Evolutionary conservation across 495 filamentous ascomycete genomes (phyloP).

Genomic region (Letharia lupina): DNA sequence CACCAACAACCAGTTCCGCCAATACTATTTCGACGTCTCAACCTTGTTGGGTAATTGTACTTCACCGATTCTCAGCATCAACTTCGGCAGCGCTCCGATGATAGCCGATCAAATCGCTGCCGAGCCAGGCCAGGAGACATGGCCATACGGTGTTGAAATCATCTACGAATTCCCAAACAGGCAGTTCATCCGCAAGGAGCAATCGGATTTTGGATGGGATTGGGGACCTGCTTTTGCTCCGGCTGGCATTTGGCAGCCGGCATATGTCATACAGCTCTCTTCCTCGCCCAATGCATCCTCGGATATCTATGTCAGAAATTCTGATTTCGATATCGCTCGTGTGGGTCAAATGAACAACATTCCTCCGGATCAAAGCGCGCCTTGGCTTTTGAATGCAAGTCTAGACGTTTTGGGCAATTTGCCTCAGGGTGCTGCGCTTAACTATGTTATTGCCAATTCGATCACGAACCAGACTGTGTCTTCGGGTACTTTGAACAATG

Average conservation of each 20-base stretch:
- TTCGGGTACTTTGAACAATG: constrained; percentile 35
- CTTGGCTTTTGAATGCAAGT: constrained; percentile 64
- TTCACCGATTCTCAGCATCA: constrained; percentile 38
- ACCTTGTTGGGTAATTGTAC: constrained; percentile 40
- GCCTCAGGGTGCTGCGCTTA: constrained; percentile 40
- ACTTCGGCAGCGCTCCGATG: constrained; percentile 50
- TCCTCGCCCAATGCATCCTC: constrained; percentile 25
- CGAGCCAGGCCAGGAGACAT: constrained; percentile 45
- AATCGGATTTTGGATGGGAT: constrained; percentile 65
- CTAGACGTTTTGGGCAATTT: constrained; percentile 52
- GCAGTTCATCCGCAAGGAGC: constrained; percentile 59
- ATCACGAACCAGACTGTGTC: constrained; percentile 39
- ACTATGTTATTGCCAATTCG: constrained; percentile 45
- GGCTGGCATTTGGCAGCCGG: constrained; percentile 58
- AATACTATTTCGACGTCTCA: constrained; percentile 61
- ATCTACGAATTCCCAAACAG: constrained; percentile 48
- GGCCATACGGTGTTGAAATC: constrained; percentile 42
- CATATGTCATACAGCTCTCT: constrained; percentile 48
- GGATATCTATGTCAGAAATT: constrained; percentile 47
- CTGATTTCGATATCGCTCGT: constrained; percentile 52
- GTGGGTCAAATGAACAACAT: constrained; percentile 53
- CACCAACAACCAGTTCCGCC: constrained; percentile 65
- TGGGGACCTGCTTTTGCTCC: constrained; percentile 62
- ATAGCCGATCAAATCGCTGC: constrained; percentile 48
- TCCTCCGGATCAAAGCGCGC: constrained; percentile 49